Percentiles rank a stretch among this genome's conserved stretches.
Conservation (phyloP, 495 filamentous ascomycete species). For the Letharia columbiana region DNA sequence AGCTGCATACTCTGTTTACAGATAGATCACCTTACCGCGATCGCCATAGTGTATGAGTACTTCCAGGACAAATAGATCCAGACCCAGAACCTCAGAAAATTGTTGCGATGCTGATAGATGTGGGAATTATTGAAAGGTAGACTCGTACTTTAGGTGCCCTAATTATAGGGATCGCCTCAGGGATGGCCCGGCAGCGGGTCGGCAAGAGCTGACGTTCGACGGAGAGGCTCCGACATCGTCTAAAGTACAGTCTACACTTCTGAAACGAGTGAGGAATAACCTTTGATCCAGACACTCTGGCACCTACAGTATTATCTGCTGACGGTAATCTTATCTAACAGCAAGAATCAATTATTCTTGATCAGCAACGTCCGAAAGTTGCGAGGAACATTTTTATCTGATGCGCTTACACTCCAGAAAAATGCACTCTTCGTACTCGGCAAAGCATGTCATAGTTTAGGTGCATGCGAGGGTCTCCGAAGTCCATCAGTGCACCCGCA, state of each 20-base stretch:
- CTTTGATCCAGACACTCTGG: neutral
- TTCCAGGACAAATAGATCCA: neutral
- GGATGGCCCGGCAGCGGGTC: neutral
- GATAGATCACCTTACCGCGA: constrained; percentile 1
- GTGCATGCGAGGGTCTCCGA: constrained; percentile 2
- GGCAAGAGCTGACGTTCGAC: neutral
- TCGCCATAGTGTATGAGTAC: neutral
- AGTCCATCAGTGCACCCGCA: neutral
- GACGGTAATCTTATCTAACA: neutral
- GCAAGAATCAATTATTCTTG: neutral
- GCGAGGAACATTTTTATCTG: neutral
- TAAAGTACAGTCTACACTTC: neutral
- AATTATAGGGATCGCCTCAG: neutral
- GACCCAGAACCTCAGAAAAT: neutral
- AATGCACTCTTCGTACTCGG: neutral
- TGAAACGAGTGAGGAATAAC: neutral
- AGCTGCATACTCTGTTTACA: neutral
- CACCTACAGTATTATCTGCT: neutral
- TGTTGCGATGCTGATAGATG: neutral
- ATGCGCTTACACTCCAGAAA: neutral
- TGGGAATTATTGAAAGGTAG: neutral
- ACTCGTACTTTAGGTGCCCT: neutral
- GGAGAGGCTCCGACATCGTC: neutral
- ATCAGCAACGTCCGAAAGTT: neutral
- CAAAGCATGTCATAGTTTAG: neutral